Evolutionary conservation across 768 basidiomycete genomes (phyloP).

Genomic region (Naganishia randhawae): DNA sequence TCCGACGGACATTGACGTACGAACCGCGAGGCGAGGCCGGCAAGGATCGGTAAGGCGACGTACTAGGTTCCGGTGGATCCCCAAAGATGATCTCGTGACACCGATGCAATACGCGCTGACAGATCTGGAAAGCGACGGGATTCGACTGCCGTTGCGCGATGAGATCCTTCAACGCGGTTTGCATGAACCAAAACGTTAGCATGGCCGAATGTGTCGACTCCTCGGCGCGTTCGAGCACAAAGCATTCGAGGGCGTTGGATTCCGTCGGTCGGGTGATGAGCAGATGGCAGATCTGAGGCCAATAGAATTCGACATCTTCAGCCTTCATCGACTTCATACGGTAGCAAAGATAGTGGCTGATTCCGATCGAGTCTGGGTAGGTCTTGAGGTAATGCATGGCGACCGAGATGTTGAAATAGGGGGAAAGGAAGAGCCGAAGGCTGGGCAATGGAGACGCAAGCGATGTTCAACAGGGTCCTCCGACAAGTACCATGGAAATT

Average conservation of each 20-base stretch:
- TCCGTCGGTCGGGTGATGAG: conserved; percentile 86
- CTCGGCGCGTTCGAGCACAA: conserved; percentile 81
- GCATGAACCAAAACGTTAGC: conserved; percentile 99
- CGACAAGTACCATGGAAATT: neutral
- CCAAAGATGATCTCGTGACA: conserved; percentile 97
- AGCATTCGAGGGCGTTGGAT: conserved; percentile 88
- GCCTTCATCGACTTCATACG: conserved; percentile 52
- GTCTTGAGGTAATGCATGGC: conserved; percentile 72
- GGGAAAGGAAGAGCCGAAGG: conserved; percentile 84
- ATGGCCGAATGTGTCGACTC: conserved; percentile 92
- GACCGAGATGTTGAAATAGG: conserved; percentile 90
- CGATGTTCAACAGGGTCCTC: too few species aligned
- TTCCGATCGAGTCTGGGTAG: conserved; percentile 54
- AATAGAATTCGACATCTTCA: conserved; percentile 55
- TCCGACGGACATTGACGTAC: conserved; percentile 7
- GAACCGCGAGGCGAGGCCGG: conserved; percentile 56
- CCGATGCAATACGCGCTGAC: conserved; percentile 81
- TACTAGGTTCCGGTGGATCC: conserved; percentile 66
- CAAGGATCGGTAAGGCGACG: conserved; percentile 64
- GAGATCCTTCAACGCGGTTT: conserved; percentile 84
- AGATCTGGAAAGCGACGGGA: conserved; percentile 78
- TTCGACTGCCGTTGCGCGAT: conserved; percentile 57
- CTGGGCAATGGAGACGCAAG: neutral
- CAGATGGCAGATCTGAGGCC: conserved; percentile 65
- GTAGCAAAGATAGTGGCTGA: conserved; percentile 54